Evolutionary conservation across 805 yeast genomes (phyloP), one percentile per base, ranked within the genome.

Genomic region (Danielia reshetovae): DNA sequence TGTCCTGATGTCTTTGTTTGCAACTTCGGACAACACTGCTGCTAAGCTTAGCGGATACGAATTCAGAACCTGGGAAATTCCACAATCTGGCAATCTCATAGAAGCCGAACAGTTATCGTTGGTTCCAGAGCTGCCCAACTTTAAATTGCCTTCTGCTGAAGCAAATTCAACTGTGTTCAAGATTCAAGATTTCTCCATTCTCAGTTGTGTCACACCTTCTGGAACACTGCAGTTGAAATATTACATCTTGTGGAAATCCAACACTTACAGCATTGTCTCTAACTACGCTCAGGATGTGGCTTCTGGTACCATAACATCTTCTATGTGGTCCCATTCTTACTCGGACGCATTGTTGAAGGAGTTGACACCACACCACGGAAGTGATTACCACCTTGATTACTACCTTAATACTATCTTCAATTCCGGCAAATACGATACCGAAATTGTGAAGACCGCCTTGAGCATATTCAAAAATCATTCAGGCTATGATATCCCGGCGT

Each of bases 181-280:
- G 19, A 32, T 39, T 9, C 50, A 46, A 28, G 50, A 46, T 21
- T 46, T 41, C 25, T 39, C 37, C 8, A 34, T 42, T 6, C 15
- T 26, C 7, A 29, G 26, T 12, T n/a, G 22, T 5, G 32, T 24
- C 11, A 24, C 19, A 11, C 24, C 5, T n/a, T n/a, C n/a, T n/a
- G n/a, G n/a, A n/a, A n/a, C n/a, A n/a, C n/a, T n/a, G n/a, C n/a
- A n/a, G n/a, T 24, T 42, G 14, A 30, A 26, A 12, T 68, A 65
- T 43, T 52, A 57, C 37, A 45, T 74, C 17, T 57, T 81, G 22
- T 79, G 85, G 85, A 81, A 80, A 49, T 75, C 84, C 44, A 80
- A 81, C 42, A 68, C 75, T 2, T 67, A 30, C 35, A 44, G 48
- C 21, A 33, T 36, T 14, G 30, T 42, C 6, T 34, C 32, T 4